Base-by-base conservation (phyloP, 257 asterid genomes). In the Linderniella brevidens region DNA sequence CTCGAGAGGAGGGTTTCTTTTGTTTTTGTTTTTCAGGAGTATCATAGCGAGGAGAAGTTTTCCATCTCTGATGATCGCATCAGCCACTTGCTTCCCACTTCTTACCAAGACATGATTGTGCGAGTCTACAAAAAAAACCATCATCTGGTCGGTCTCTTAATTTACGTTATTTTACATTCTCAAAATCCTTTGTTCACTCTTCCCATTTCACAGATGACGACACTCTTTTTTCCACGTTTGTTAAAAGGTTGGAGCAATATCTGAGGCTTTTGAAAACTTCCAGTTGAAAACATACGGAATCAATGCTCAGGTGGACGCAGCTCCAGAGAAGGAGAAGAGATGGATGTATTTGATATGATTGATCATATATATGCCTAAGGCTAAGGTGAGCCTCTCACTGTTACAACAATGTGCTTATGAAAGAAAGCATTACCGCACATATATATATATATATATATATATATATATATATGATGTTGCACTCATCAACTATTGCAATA, bases 191-290 rank as follows among this genome's bases (percentile, higher is more conserved):
- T 39, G 15, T 2, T 10, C 9, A 39, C 1, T 39, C 13, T 13
- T 13, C 13, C 15, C 15, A 13, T 39, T 13, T 39, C 19, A 5
- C 14, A 41, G 17, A n/a, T 43, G 4, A n/a, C n/a, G 16, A 43
- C 16, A 43, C 17, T 15, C 14, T 13, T 12, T 1, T 9, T 18
- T 8, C 1, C 18, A 13, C n/a, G 3, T 43, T 15, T 9, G 11
- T 56, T 41, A 66, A 66, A 77, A 84, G 98, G 93, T 78, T 41
- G 82, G 66, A 55, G 68, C 20, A 11, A 55, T 88, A 51, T 78
- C 94, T 8, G 94, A 84, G 35, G 98, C 98, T 29, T 88, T 88
- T 61, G 98, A 76, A 72, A 84, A 80, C 70, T 88, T 84, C 53
- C 98, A 88, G 66, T 52, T 74, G 66, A 80, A 72, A 61, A 76